Percentiles rank a stretch among this genome's conserved stretches.
These are phyloP conservation scores for Pestalotiopsis sp. DNA, from an alignment of 2,329 filamentous ascomycete species.

Conservation along the genomic window DNA sequence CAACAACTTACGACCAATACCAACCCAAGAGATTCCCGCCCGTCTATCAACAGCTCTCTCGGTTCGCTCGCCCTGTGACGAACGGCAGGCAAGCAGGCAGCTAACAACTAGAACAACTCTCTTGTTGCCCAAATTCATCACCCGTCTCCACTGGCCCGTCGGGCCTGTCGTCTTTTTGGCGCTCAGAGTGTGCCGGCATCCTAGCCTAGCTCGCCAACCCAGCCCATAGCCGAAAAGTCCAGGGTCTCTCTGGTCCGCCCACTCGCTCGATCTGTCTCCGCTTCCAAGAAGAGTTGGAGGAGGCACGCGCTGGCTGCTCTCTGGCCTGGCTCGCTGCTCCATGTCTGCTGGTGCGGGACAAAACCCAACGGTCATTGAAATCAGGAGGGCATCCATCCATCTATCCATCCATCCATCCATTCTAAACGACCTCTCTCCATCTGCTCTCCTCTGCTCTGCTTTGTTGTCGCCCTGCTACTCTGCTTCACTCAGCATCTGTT, in stretches of 20 bases:
- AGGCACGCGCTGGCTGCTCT: not conserved
- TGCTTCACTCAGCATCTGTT: not conserved
- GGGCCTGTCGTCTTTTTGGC: constrained; percentile 3
- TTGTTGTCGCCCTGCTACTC: not conserved
- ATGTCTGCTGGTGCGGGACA: constrained; percentile 8
- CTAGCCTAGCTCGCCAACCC: constrained; percentile 1
- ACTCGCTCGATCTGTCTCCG: constrained; percentile 7
- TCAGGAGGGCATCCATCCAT: constrained; percentile 1
- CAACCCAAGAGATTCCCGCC: not conserved
- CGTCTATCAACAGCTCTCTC: constrained; percentile 4
- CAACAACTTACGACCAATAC: not conserved
- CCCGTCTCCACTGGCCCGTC: constrained; percentile 7
- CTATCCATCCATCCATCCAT: not conserved
- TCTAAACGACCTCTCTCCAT: not conserved
- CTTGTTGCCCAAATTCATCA: not conserved
- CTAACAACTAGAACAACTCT: not conserved
- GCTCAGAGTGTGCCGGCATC: constrained; percentile 11
- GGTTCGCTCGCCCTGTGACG: not conserved
- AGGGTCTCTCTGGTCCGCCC: not conserved
- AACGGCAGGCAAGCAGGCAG: not conserved
- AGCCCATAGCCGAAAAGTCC: not conserved
- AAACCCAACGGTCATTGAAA: constrained; percentile 9
- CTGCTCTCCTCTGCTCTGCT: not conserved
- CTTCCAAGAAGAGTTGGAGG: not conserved
- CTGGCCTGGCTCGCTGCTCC: not conserved